A percentile compares a stretch with the other conserved stretches of the same genome.
phyloP scores from a whole-genome alignment of 441 rosid species.

The Erodium moschatum region DNA sequence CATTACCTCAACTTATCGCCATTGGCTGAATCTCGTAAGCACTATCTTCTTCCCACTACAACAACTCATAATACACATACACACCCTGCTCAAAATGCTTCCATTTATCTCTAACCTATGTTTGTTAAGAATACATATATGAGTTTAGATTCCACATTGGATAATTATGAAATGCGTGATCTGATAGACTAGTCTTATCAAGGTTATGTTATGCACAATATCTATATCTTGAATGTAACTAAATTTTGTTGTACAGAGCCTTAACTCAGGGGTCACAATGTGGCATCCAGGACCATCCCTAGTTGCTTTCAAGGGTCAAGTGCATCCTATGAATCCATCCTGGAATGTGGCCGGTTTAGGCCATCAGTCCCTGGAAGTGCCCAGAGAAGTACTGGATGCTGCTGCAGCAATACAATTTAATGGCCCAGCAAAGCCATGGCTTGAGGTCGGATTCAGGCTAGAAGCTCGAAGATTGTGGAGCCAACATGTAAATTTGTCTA shows the following conservation, averaged over 20 bases:
- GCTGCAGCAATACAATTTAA: conserved; percentile 81
- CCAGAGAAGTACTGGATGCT: conserved; percentile 33
- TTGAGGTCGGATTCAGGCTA: conserved; percentile 52
- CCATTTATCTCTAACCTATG: too few relatives aligned
- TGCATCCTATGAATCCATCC: conserved; percentile 61
- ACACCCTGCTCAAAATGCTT: too few relatives aligned
- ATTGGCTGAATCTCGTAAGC: conserved; percentile 71
- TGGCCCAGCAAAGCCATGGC: conserved; percentile 98
- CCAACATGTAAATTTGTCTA: conserved; percentile 56
- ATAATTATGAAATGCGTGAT: too few relatives aligned
- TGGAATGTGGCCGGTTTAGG: conserved; percentile 87
- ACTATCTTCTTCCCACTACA: background rate
- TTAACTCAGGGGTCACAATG: conserved; percentile 51
- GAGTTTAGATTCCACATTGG: too few relatives aligned
- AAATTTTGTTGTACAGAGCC: conserved; percentile 36
- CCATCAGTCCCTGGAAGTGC: conserved; percentile 30
- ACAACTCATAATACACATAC: too few relatives aligned
- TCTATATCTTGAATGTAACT: too few relatives aligned
- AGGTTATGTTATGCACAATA: too few relatives aligned
- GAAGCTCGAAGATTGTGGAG: conserved; percentile 62
- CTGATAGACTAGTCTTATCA: too few relatives aligned
- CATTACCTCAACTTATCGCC: conserved; percentile 50
- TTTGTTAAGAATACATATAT: too few relatives aligned
- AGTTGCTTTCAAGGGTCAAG: conserved; percentile 62
- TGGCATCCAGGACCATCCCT: conserved; percentile 87